Evolutionary conservation across 23 red algal genomes (phyloP).

Genomic region (Porphyridium purpureum): DNA sequence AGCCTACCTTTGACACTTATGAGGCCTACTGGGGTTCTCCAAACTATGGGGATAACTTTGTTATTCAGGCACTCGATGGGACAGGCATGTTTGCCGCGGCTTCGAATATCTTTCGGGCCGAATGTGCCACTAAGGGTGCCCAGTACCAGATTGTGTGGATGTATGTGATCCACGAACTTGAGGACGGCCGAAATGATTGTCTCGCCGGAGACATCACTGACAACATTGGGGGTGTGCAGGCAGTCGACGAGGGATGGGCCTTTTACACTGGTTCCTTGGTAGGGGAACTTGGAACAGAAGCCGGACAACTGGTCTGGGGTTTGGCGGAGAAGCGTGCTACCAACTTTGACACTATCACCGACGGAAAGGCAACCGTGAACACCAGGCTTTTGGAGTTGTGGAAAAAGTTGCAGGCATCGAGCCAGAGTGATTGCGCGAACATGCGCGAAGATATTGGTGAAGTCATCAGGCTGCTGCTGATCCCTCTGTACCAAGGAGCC

Average conservation of each 20-base stretch:
- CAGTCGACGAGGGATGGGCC: constrained; percentile 9
- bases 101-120: neutral
- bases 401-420: neutral
- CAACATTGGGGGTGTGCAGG: constrained; percentile 3
- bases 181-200: constrained; percentile 16
- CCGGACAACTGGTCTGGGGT: neutral
- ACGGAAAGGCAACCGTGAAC: neutral
- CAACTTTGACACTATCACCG: neutral
- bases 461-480: neutral
- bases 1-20: constrained; percentile 3
- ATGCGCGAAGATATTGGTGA: neutral
- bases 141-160: constrained; percentile 15
- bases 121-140: constrained; percentile 4
- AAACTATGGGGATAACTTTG: constrained; percentile 2
- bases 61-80: constrained; percentile 1
- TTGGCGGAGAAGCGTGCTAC: neutral
- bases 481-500: constrained; percentile 6
- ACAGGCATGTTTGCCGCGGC: neutral
- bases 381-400: neutral
- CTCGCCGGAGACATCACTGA: neutral
- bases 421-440: neutral
- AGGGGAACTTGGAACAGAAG: neutral
- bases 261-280: constrained; percentile 10
- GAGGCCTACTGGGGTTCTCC: neutral
- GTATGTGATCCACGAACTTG: constrained; percentile 19